A percentile compares a stretch with the other conserved stretches of the same genome.
phyloP scores from a whole-genome alignment of 345 rosid genomes.

The Gossypioides kirkii region DNA sequence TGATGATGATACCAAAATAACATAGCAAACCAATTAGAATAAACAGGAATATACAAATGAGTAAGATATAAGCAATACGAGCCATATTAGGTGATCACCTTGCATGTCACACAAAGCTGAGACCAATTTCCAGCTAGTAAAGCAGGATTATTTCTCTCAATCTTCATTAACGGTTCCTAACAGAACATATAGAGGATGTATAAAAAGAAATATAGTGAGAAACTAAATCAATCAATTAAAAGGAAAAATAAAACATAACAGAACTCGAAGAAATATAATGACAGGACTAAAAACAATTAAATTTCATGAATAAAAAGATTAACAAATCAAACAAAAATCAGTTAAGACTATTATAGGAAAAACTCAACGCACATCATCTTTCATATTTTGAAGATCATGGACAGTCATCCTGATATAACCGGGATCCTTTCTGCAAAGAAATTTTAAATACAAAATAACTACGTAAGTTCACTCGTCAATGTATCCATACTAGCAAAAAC shows the following conservation, averaged over 20 bases:
- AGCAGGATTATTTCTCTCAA: conserved; percentile 87
- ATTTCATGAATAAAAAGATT: neutral
- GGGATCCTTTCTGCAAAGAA: conserved; percentile 80
- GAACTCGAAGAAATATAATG: neutral
- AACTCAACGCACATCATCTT: conserved; percentile 69
- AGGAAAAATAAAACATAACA: neutral
- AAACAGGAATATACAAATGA: neutral
- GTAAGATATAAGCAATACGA: conserved; percentile 5
- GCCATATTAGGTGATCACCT: conserved; percentile 40
- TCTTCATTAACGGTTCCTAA: conserved; percentile 63
- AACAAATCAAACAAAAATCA: neutral
- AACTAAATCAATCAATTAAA: neutral
- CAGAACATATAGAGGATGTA: neutral
- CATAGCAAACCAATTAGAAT: conserved; percentile 13
- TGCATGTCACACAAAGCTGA: conserved; percentile 98
- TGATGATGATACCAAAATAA: conserved; percentile 25
- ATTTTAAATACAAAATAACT: neutral
- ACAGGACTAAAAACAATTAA: neutral
- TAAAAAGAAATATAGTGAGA: neutral
- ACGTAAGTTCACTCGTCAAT: neutral
- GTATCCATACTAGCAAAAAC: neutral
- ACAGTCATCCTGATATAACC: conserved; percentile 82
- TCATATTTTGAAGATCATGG: conserved; percentile 74
- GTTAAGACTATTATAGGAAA: neutral
- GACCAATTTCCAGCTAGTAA: conserved; percentile 95